These are phyloP conservation scores for Verbena officinalis DNA, from an alignment of 257 asterid genomes.

Conservation along the genomic window DNA sequence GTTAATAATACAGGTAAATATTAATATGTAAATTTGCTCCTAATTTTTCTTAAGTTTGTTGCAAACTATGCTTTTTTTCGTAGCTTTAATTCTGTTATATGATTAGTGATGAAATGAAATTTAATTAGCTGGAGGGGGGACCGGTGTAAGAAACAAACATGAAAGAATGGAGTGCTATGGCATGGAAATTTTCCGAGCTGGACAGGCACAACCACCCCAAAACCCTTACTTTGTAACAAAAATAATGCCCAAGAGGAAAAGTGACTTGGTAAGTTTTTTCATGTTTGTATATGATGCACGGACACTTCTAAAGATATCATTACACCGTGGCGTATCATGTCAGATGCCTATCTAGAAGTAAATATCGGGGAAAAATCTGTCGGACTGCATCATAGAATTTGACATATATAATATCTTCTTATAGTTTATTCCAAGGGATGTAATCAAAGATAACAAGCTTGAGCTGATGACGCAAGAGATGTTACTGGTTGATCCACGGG, in stretches of 20 bases:
- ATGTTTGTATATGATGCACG: too few relatives aligned
- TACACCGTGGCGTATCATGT: too few relatives aligned
- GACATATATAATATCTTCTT: background rate
- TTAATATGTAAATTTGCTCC: too few relatives aligned
- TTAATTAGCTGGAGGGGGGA: background rate
- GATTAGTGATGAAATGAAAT: background rate
- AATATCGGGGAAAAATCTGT: too few relatives aligned
- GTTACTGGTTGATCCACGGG: background rate
- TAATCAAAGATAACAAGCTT: background rate
- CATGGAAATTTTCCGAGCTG: constrained; percentile 13
- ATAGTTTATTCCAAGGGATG: constrained; percentile 15
- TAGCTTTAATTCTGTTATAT: background rate
- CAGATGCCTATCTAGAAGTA: too few relatives aligned
- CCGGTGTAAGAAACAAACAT: background rate
- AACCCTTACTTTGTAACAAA: constrained; percentile 19
- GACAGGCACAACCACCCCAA: background rate
- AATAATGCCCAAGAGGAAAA: background rate
- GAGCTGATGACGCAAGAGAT: background rate
- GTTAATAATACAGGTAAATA: too few relatives aligned
- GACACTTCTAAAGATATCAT: too few relatives aligned
- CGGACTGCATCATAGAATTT: too few relatives aligned
- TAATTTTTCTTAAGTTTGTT: too few relatives aligned
- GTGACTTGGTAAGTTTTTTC: constrained; percentile 6
- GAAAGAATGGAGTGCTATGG: background rate
- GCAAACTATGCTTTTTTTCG: too few relatives aligned